These are phyloP conservation scores for Aspergillus persii DNA, from an alignment of 2,329 filamentous ascomycete genomes.

Conservation along the genomic window DNA sequence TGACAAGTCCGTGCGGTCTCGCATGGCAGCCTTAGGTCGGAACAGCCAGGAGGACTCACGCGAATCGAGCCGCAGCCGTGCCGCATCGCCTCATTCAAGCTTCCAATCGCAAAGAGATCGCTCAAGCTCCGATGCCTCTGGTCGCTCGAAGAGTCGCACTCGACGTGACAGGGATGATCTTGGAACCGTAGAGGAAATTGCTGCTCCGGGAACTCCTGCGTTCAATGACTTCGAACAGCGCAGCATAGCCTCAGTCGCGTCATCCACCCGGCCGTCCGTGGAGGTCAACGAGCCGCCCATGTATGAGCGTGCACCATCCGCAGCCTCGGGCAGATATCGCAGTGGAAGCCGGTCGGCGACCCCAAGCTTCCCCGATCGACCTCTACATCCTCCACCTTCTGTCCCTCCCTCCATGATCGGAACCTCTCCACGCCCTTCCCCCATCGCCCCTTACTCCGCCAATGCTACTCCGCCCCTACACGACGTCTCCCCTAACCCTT, in stretches of 20 bases:
- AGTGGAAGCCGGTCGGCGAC: conserved; percentile 39
- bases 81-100: conserved; percentile 38
- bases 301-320: conserved; percentile 40
- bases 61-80: conserved; percentile 36
- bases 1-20: conserved; percentile 28
- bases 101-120: conserved; percentile 48
- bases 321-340: conserved; percentile 38
- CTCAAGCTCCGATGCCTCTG: conserved; percentile 54
- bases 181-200: conserved; percentile 48
- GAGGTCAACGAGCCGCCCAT: conserved; percentile 28
- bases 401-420: conserved; percentile 37
- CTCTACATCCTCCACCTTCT: conserved; percentile 28
- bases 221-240: conserved; percentile 26
- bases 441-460: conserved; percentile 49
- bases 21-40: conserved; percentile 26
- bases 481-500: conserved; percentile 44
- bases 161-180: conserved; percentile 56
- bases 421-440: conserved; percentile 43
- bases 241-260: conserved; percentile 27
- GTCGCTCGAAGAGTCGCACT: conserved; percentile 54
- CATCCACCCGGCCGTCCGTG: conserved; percentile 38
- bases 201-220: conserved; percentile 31
- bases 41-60: conserved; percentile 35
- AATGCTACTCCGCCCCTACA: conserved; percentile 55
- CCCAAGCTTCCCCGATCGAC: conserved; percentile 35